Percentiles rank a stretch among this genome's conserved stretches.
These are phyloP conservation scores for Cryptosporidium ryanae DNA, from an alignment of 169 alveolate genomes.

Conservation along the genomic window DNA sequence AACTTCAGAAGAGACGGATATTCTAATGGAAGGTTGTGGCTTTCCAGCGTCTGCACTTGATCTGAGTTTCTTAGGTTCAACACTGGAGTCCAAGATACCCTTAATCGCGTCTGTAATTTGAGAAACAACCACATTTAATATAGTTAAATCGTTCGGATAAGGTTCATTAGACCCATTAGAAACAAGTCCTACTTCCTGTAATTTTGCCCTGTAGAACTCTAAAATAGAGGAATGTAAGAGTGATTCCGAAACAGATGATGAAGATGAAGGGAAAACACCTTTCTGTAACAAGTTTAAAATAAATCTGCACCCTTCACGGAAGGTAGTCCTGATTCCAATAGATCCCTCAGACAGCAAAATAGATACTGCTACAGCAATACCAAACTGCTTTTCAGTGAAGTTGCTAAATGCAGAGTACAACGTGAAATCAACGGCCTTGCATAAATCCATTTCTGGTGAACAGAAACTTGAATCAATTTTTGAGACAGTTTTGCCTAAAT, in stretches of 20 bases:
- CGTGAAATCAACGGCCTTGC: constrained; percentile 36
- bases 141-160: neutral
- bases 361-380: constrained; percentile 55
- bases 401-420: constrained; percentile 7
- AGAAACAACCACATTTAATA: neutral
- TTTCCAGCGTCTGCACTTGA: neutral
- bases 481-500: constrained; percentile 1
- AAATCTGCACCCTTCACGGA: constrained; percentile 72
- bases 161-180: neutral
- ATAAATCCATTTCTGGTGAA: constrained; percentile 19
- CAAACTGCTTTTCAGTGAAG: constrained; percentile 2
- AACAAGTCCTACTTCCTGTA: neutral
- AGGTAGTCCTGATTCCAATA: constrained; percentile 16
- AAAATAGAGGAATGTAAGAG: neutral
- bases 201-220: neutral
- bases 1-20: constrained; percentile 6
- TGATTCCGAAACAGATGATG: constrained; percentile 27
- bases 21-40: constrained; percentile 2
- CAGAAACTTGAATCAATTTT: constrained; percentile 32
- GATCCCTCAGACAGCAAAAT: constrained; percentile 21
- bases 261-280: neutral
- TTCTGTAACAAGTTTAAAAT: neutral
- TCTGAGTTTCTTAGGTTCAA: neutral
- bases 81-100: neutral
- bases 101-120: neutral